A percentile compares a stretch with the other conserved stretches of the same genome.
phyloP scores from a whole-genome alignment of 2,329 filamentous ascomycete species.

The Sarocladium brachiariae region DNA sequence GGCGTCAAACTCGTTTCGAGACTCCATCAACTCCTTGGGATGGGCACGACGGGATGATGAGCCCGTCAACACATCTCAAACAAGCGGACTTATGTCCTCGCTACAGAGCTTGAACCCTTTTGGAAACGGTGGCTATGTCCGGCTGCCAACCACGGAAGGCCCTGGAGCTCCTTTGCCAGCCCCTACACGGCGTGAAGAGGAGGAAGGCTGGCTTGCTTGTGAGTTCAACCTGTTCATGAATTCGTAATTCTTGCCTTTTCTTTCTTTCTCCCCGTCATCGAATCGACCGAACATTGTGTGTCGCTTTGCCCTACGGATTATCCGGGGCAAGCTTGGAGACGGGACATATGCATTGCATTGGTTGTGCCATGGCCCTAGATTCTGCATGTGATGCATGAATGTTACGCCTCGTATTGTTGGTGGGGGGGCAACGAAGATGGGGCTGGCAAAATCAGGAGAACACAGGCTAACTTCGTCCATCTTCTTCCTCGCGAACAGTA shows the following conservation, averaged over 20 bases:
- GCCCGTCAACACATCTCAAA: conserved; percentile 62
- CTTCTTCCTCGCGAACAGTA: conserved; percentile 49
- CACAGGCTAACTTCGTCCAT: conserved; percentile 24
- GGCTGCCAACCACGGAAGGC: conserved; percentile 77
- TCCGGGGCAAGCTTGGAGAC: background rate
- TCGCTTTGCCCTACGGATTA: background rate
- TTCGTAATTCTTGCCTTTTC: background rate
- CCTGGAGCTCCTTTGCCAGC: conserved; percentile 82
- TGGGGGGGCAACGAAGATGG: background rate
- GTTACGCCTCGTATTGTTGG: conserved; percentile 24
- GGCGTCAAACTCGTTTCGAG: conserved; percentile 84
- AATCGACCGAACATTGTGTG: background rate
- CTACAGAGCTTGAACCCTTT: conserved; percentile 87
- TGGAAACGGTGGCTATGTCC: conserved; percentile 76
- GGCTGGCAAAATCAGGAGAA: background rate
- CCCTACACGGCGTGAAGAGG: conserved; percentile 78
- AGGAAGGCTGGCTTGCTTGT: conserved; percentile 94
- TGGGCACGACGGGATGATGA: conserved; percentile 86
- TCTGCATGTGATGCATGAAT: conserved; percentile 34
- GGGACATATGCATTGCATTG: conserved; percentile 38
- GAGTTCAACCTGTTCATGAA: conserved; percentile 44
- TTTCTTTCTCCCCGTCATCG: background rate
- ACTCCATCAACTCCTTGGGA: conserved; percentile 89
- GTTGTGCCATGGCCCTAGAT: conserved; percentile 25
- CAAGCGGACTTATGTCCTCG: conserved; percentile 69